Evolutionary conservation across 768 basidiomycete species (phyloP), one percentile per base, ranked within the genome.

Genomic region (Psilocybe azurescens): DNA sequence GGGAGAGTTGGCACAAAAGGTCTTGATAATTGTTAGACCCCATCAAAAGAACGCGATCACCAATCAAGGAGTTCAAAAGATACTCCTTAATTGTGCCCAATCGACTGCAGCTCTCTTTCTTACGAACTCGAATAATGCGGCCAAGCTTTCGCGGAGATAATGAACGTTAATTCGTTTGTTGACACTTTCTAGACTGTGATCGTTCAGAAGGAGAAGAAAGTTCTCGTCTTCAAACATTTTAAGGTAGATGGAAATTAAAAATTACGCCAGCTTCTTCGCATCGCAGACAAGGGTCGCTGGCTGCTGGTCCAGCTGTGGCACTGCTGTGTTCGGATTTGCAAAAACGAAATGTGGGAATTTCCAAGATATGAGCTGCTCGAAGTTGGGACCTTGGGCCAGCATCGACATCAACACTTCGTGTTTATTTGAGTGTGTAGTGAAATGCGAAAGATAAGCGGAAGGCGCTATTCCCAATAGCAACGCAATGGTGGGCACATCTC

Each of bases 101-200:
- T 81, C 72, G 2, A 69, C 69, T 2, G 65, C 48, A 0, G 79
- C 69, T 38, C 75, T 71, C n/a, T 69, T 70, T 60, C 77, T 79
- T 32, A 85, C 72, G 11, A 79, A 65, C 13, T 67, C 66, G 16
- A 89, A 71, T 41, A 89, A 70, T 2, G 75, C 64, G 1, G 74
- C 84, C 56, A 87, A 86, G 33, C 78, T 81, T 39, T 74, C 73
- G 10, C 87, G 79, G 9, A 71, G 77, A 64, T 88, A 87, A 60
- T 83, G 1, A 53, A 11, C 10, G 44, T 36, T 10, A 60, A 28
- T 49, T 64, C 63, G n/a, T 11, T 6, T 8, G 30, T 33, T 32
- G 32, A 44, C 20, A 29, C 28, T 58, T 28, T 29, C 53, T 55
- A 29, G 6, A 11, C 33, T 36, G 33, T 11, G 33, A 36, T 36